Base-by-base conservation (phyloP, 148 eudicot species). In the Spergularia marina region DNA sequence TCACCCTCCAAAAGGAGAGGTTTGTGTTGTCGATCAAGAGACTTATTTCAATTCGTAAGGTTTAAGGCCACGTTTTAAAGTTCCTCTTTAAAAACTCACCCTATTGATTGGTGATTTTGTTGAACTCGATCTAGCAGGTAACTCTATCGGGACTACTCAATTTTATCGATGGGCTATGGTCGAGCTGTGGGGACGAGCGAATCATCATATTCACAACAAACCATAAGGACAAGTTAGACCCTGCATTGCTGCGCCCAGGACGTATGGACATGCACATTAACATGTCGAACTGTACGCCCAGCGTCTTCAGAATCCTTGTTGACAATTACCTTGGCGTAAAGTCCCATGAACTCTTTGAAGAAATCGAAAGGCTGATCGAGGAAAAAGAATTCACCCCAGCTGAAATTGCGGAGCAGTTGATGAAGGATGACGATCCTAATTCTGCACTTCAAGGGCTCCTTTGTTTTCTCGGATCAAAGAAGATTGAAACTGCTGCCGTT, bases 141-240 rank as follows among this genome's bases (percentile, higher is more conserved):
- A 65, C 86, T 4, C 58, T 80, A 1, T 84, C 84, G 4, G 81
- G 83, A 8, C 44, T 80, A 5, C 18, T 81, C 20, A 84, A 83
- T 18, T 78, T 78, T 36, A 75, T 84, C 10, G 86, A 84, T 56
- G 86, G 86, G n/a, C n/a, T 84, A 41, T 84, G 86, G 86, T 84
- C 86, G 3, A 81, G 84, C 16, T 81, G 82, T 39, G 86, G 86
- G 49, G 82, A 84, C 18, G 86, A 84, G 56, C 49, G 84, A 20
- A 84, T 84, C 63, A 81, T 81, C 34, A 59, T 84, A 16, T 81
- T 84, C 58, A 84, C 86, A 0, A 81, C 84, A 0, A 84, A 84
- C 20, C 67, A 82, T 30, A 84, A 81, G 70, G 84, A 78, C 9
- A 65, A 49, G 59, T 80, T 84, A 10, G 84, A 81, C 62, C 84